A percentile compares a stretch with the other conserved stretches of the same genome.
Evolutionary conservation across 495 filamentous ascomycete genomes (phyloP).

Genomic region (Antarctomyces pellizariae): DNA sequence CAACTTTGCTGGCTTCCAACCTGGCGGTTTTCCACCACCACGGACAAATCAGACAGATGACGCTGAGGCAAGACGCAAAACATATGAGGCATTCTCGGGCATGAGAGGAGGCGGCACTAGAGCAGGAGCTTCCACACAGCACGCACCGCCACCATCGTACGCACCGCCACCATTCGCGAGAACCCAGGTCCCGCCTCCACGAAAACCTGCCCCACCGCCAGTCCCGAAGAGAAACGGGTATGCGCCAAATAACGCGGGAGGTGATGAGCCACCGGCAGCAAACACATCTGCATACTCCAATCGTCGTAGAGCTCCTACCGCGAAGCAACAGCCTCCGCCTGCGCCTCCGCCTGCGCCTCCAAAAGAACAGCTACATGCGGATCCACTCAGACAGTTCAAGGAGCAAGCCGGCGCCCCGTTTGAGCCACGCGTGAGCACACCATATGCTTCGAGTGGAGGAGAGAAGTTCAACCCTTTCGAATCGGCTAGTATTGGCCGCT

Average conservation of each 20-base stretch:
- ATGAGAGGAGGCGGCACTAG: slow-evolving; percentile 25
- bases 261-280: slow-evolving; percentile 31
- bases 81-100: slow-evolving; percentile 44
- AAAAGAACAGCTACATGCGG: slow-evolving; percentile 5
- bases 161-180: slow-evolving; percentile 1
- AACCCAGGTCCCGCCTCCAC: slow-evolving; percentile 6
- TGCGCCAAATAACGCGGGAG: slow-evolving; percentile 27
- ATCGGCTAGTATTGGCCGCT: slow-evolving; percentile 15
- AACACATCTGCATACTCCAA: slow-evolving; percentile 27
- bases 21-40: too few relatives aligned
- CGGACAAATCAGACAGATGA: slow-evolving; percentile 20
- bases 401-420: slow-evolving; percentile 14
- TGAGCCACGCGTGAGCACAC: slow-evolving; percentile 35
- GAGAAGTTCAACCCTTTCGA: slow-evolving; percentile 40
- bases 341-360: not conserved
- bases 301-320: slow-evolving; percentile 1
- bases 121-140: slow-evolving; percentile 9
- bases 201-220: slow-evolving; percentile 9
- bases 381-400: slow-evolving; percentile 22
- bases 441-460: slow-evolving; percentile 42
- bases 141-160: not conserved
- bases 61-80: slow-evolving; percentile 29
- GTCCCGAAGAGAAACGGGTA: slow-evolving; percentile 26
- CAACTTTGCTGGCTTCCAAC: slow-evolving; percentile 23
- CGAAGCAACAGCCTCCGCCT: not conserved